A percentile compares a stretch with the other conserved stretches of the same genome.
phyloP scores from a whole-genome alignment of 2,329 filamentous ascomycete genomes.

The Apiospora rasikravindrae region DNA sequence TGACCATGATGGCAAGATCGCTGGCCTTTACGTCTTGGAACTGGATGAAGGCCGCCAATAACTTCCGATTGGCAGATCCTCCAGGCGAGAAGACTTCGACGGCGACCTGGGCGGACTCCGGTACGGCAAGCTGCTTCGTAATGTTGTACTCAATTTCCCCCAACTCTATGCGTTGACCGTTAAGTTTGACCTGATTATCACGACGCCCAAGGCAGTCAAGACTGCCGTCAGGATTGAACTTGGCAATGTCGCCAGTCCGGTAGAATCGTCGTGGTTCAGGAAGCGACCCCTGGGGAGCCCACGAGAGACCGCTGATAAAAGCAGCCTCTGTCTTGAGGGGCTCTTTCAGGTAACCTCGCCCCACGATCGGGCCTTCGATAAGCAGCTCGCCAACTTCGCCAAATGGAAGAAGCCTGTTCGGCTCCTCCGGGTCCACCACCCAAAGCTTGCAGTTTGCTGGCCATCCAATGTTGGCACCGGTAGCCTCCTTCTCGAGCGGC shows the following conservation, averaged over 20 bases:
- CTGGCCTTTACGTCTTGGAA: constrained; percentile 34
- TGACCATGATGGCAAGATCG: constrained; percentile 27
- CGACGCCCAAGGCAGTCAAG: constrained; percentile 20
- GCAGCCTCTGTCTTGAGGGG: constrained; percentile 23
- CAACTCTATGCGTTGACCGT: constrained; percentile 22
- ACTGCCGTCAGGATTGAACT: constrained; percentile 21
- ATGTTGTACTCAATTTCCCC: constrained; percentile 23
- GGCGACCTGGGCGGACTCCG: neutral
- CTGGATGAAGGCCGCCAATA: constrained; percentile 49
- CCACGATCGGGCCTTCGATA: constrained; percentile 14
- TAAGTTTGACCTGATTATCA: constrained; percentile 23
- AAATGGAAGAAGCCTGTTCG: neutral
- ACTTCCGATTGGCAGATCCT: neutral
- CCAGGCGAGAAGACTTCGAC: neutral
- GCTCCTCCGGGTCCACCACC: neutral
- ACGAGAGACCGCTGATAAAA: constrained; percentile 22
- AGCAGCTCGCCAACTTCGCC: constrained; percentile 9
- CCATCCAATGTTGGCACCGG: constrained; percentile 17
- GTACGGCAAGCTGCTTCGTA: neutral
- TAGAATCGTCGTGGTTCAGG: constrained; percentile 19
- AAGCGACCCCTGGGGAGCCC: constrained; percentile 18
- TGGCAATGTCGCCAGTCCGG: constrained; percentile 21
- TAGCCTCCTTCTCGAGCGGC: neutral
- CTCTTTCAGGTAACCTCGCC: constrained; percentile 24
- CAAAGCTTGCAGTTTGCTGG: neutral